Evolutionary conservation across 495 filamentous ascomycete genomes (phyloP), one percentile per base, ranked within the genome.

Genomic region (Penicillium dipodomyicola): DNA sequence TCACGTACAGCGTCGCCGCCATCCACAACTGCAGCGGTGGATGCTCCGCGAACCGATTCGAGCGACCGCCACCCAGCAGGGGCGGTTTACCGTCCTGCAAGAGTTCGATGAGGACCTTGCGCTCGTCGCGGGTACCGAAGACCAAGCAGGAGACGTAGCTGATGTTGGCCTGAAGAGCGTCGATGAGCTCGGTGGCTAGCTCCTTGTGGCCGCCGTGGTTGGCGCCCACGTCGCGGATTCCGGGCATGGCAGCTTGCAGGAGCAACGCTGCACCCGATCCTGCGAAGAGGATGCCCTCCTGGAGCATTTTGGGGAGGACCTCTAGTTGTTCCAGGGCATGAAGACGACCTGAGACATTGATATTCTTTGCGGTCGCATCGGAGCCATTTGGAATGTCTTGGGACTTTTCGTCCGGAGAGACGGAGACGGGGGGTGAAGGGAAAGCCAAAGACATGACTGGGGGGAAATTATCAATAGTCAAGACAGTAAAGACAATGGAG

Each of bases 111-210:
- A 77, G 66, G 0, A 50, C 61, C 48, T 67, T 64, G 51, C 71
- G 72, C 52, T 76, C 73, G 15, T 60, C 46, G 10, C 56, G 58
- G 2, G 65, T 73, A 46, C 74, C 74, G 44, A 76, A 75, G 11
- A 74, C 71, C 2, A 77, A 62, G 33, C 65, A 70, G 9, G 73
- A 70, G 54, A 77, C 69, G 58, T 76, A 73, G 59, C 69, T 69
- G 41, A 74, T 61, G 30, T 67, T 58, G 19, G 70, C 61, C 33
- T 75, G 69, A 29, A 75, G 67, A 48, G 64, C 61, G 17, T 71
- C 61, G 41, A 70, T 63, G 11, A 77, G 67, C 33, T 75, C 68
- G 1, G 57, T 67, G 5, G 72, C 65, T 4, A 77, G 66, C 25
- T 56, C 65, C 12, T 66, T 58, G 50, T 52, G 52, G 32, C 45